Base-by-base conservation (phyloP, 176 grass and related monocot species). In the Phyllostachys edulis region DNA sequence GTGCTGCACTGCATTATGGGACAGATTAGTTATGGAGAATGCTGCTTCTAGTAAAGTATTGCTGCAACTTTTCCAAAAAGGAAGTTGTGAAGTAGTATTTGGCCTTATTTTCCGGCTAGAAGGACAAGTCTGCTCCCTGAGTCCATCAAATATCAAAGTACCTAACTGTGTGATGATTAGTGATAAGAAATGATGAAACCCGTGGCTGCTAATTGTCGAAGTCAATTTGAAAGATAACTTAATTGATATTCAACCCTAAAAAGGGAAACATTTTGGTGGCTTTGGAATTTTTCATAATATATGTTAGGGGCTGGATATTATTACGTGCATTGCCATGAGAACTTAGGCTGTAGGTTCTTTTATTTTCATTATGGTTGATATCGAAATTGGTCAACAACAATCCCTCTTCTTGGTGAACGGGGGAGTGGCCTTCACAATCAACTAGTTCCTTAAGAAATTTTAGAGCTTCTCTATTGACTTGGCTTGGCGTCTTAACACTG, bases 291-390 rank as follows among this genome's bases (percentile, higher is more conserved):
- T 45, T 46, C 2, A 29, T 29, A 32, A 82, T 82, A 71, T 79
- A 47, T 78, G 63, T 46, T 20, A 45, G 57, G 10, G 23, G 24
- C 62, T 17, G n/a, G 51, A 41, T n/a, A 38, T 32, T 67, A 15
- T 37, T 18, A 41, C 23, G 32, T 71, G 34, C 37, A 29, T 57
- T 59, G 16, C 23, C 72, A 59, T 3, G 3, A 11, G 61, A 67
- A 76, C 21, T 39, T 60, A 9, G 54, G 50, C 20, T 77, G 21
- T 60, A 77, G 46, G 6, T 84, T 21, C 20, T 77, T 57, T 67
- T 75, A 57, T 45, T 76, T 51, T 14, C 46, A 40, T 69, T 69
- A 16, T 69, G 57, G 26, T 83, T 47, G 37, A 73, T 63, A 63
- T 36, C 73, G 60, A 45, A 60, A 32, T 15, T 38, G 41, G 41